A percentile compares a stretch with the other conserved stretches of the same genome.
phyloP scores from a whole-genome alignment of 139 green algal genomes.

The Closterium sp. region DNA sequence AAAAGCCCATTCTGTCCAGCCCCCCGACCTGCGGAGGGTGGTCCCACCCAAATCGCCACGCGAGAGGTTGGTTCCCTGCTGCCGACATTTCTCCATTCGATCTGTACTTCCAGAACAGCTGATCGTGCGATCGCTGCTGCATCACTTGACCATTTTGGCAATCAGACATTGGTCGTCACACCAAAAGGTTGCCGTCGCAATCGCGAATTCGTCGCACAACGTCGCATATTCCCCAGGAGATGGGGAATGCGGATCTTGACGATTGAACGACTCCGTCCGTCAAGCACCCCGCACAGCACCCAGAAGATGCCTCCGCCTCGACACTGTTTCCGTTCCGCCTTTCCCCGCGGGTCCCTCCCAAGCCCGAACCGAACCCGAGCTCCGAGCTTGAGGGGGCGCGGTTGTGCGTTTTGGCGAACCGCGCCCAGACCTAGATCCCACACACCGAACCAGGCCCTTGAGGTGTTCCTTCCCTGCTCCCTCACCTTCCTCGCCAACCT shows the following conservation, averaged over 20 bases:
- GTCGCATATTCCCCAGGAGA: neutral
- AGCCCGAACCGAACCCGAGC: neutral
- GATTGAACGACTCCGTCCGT: neutral
- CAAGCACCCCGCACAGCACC: neutral
- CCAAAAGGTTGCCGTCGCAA: neutral
- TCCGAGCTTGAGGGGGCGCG: neutral
- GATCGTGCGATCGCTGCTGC: neutral
- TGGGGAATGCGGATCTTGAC: neutral
- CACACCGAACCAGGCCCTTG: neutral
- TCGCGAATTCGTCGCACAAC: neutral
- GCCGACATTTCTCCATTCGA: too few species aligned
- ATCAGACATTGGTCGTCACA: neutral
- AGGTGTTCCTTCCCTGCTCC: neutral
- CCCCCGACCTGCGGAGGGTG: too few species aligned
- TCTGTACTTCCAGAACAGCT: too few species aligned
- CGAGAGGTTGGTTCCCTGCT: too few species aligned
- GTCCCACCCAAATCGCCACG: too few species aligned
- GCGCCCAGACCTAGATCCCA: neutral
- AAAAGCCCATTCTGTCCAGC: too few species aligned
- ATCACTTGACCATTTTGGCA: neutral
- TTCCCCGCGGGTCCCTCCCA: too few species aligned
- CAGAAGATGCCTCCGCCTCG: neutral
- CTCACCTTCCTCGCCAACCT: neutral
- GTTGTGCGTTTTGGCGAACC: neutral
- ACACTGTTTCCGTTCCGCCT: neutral